Base-by-base conservation (phyloP, 148 eudicot genomes). In the Talinum fruticosum region DNA sequence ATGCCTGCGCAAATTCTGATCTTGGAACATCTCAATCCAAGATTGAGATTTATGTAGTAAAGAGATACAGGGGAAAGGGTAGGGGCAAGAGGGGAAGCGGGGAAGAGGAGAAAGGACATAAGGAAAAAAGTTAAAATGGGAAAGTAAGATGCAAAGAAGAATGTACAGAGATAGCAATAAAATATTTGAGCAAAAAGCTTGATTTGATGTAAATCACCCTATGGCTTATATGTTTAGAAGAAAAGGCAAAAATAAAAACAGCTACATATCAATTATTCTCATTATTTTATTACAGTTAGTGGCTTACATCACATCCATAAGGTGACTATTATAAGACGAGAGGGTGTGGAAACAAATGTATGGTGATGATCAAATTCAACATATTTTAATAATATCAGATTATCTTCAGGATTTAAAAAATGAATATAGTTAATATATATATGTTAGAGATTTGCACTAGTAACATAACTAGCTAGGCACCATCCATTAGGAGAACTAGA, bases 261-360 rank as follows among this genome's bases (percentile, higher is more conserved):
- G 85, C 76, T 54, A 84, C 92, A 86, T 83, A 90, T 90, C 87
- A 85, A 79, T 76, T 75, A 41, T 78, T 30, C 71, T 64, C 36
- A 68, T 28, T 73, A 88, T 72, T 74, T 72, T 26, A 24, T 68
- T 41, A 79, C 23, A 62, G 66, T 26, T 82, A 84, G 86, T 91
- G 92, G 90, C 87, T 87, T 80, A 86, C 90, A 76, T 89, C 89
- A 91, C 68, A 53, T 76, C 33, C 84, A 83, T 75, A 84, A 87
- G 73, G 79, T 78, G 83, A 78, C 84, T 78, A 83, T 88, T 79
- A 85, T 45, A 83, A 76, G 68, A 70, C 79, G 82, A 75, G 45
- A 8, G 3, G 34, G 82, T 67, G 85, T 81, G 87, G 73, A 59
- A 59, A 79, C 88, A 90, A 82, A 87, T 87, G 95, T 79, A 87